Percentiles rank a stretch among this genome's conserved stretches.
These are phyloP conservation scores for Polytolypa hystricis DNA, from an alignment of 2,329 filamentous ascomycete species.

Conservation along the genomic window DNA sequence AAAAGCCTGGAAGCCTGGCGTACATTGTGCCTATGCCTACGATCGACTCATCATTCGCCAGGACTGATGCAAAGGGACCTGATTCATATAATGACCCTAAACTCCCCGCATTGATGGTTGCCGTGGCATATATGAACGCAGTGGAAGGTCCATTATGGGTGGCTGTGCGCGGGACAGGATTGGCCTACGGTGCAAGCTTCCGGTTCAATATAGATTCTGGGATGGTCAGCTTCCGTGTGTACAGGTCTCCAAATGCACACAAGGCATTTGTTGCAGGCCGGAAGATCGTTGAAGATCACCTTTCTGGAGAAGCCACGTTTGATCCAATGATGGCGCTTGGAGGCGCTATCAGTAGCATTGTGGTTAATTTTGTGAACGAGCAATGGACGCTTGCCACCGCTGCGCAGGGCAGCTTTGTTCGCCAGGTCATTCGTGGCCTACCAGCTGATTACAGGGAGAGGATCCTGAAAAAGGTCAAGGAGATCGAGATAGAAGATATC, in stretches of 20 bases:
- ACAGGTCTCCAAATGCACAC: slow-evolving; percentile 78
- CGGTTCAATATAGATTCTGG: slow-evolving; percentile 67
- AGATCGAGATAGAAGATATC: slow-evolving; percentile 66
- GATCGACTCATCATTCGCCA: slow-evolving; percentile 82
- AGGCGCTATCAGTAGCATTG: slow-evolving; percentile 80
- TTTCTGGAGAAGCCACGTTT: slow-evolving; percentile 58
- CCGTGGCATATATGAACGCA: slow-evolving; percentile 80
- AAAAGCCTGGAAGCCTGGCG: slow-evolving; percentile 60
- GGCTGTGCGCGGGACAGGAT: slow-evolving; percentile 80
- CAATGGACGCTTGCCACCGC: slow-evolving; percentile 76
- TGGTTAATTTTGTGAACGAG: slow-evolving; percentile 76
- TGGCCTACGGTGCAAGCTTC: slow-evolving; percentile 83
- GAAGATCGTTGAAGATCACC: slow-evolving; percentile 62
- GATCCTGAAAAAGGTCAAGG: slow-evolving; percentile 65
- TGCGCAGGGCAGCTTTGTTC: slow-evolving; percentile 71
- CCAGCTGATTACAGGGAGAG: slow-evolving; percentile 66
- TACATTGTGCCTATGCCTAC: slow-evolving; percentile 83
- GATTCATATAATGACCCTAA: slow-evolving; percentile 64
- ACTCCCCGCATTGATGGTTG: slow-evolving; percentile 76
- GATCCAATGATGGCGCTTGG: slow-evolving; percentile 68
- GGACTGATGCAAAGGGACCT: slow-evolving; percentile 64
- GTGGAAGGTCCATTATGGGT: slow-evolving; percentile 93
- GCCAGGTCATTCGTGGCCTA: slow-evolving; percentile 66
- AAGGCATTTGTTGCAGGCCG: slow-evolving; percentile 74
- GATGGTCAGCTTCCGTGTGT: slow-evolving; percentile 72